Conservation (phyloP, 2,329 filamentous ascomycete species). For the Ilyonectria sp. region DNA sequence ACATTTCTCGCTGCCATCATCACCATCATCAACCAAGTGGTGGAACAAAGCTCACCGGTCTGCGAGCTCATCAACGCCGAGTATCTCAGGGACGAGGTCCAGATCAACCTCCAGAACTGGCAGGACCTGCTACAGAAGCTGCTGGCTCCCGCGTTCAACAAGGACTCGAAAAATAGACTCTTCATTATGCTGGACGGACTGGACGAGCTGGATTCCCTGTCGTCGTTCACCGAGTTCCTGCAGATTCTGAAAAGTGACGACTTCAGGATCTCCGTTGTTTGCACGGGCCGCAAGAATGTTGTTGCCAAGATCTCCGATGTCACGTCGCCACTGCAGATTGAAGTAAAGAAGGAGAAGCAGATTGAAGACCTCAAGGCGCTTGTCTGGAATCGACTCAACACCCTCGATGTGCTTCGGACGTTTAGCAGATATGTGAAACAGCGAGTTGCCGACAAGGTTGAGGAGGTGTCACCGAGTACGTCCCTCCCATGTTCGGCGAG, state of each 20-base stretch:
- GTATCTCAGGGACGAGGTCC: conserved; percentile 44
- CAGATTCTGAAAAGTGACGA: conserved; percentile 43
- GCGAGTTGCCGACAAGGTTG: conserved; percentile 48
- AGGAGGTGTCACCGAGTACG: conserved; percentile 52
- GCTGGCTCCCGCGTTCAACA: conserved; percentile 42
- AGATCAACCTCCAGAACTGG: conserved; percentile 30
- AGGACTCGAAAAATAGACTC: conserved; percentile 40
- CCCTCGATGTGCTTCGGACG: conserved; percentile 40
- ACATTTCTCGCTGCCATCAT: conserved; percentile 45
- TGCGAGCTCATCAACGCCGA: conserved; percentile 51
- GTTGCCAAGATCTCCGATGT: conserved; percentile 25
- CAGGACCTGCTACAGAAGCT: conserved; percentile 42
- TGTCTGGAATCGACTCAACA: conserved; percentile 47
- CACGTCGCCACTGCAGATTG: conserved; percentile 27
- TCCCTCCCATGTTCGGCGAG: neutral
- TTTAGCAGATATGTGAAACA: conserved; percentile 51
- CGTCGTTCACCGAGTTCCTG: conserved; percentile 41
- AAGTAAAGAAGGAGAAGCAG: conserved; percentile 48
- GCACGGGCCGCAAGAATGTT: conserved; percentile 44
- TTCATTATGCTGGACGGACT: conserved; percentile 53
- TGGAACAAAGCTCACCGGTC: conserved; percentile 46
- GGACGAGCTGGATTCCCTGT: conserved; percentile 46
- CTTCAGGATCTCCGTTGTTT: conserved; percentile 44
- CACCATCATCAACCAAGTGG: conserved; percentile 50
- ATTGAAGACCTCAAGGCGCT: conserved; percentile 47